These are phyloP conservation scores for Neonectria coccinea DNA, from an alignment of 2,329 filamentous ascomycete species.

Conservation along the genomic window DNA sequence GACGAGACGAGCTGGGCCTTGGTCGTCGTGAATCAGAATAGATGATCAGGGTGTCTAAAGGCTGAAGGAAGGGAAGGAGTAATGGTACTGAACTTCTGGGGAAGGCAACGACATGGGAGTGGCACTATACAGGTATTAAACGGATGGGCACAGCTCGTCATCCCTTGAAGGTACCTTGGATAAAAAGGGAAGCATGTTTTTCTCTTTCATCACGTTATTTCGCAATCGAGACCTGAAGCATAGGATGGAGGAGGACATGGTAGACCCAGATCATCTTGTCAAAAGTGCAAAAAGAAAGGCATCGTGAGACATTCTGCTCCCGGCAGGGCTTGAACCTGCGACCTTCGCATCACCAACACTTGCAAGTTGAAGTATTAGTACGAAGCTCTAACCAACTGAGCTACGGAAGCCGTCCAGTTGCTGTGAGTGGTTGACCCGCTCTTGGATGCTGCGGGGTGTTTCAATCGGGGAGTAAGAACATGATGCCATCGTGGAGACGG, in stretches of 20 bases:
- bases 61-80: neutral
- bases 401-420: slow-evolving; percentile 46
- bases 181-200: neutral
- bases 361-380: slow-evolving; percentile 44
- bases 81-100: neutral
- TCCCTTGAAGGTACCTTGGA: too few species aligned
- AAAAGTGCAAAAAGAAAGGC: slow-evolving; percentile 33
- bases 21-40: neutral
- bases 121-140: neutral
- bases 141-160: neutral
- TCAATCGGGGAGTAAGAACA: slow-evolving; percentile 15
- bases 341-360: slow-evolving; percentile 47
- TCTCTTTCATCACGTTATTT: neutral
- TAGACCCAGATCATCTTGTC: neutral
- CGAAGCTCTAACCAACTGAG: slow-evolving; percentile 49
- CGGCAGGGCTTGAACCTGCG: slow-evolving; percentile 50
- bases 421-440: slow-evolving; percentile 17
- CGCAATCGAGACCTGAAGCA: neutral
- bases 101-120: neutral
- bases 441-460: neutral
- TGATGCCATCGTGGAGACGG: neutral
- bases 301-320: slow-evolving; percentile 40
- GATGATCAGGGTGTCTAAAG: neutral
- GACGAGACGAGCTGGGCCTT: neutral
- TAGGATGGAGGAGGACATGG: neutral